Base-by-base conservation (phyloP, 495 filamentous ascomycete genomes). In the Amorphotheca resinae region DNA sequence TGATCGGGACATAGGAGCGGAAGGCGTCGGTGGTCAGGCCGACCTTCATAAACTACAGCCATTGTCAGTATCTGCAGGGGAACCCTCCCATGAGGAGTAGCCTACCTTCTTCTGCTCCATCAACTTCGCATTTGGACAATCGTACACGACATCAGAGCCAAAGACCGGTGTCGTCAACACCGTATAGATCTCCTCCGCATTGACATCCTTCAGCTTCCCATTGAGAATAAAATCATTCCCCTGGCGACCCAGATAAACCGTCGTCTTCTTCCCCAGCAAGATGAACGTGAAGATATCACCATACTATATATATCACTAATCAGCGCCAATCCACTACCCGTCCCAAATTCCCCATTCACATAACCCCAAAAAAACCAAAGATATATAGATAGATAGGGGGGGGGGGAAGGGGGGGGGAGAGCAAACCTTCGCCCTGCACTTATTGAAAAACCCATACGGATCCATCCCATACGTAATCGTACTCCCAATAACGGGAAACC, bases 161-260 rank as follows among this genome's bases (percentile, higher is more conserved):
- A 93, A 93, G 23, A 93, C 82, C 2, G 85, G 85, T 4, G 81
- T 88, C 4, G 85, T 93, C 34, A 93, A 68, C 33, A 80, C 77
- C 22, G 74, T 73, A 60, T 91, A 91, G 50, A 87, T 74, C 26
- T 89, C 84, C 59, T 91, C 84, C 9, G 84, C 83, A 55, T 74
- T 79, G 33, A 89, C 76, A 57, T 89, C 83, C 54, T 75, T 78
- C 35, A 84, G 68, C 57, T 87, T 91, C 50, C 80, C 84, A 59
- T 91, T 88, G 36, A 91, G 69, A 55, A 91, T 83, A 53, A 91
- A 89, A 21, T 88, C 80, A 56, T 88, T 93, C 44, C 85, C 85
- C 45, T 80, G 66, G n/a, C 74, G 64, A 1, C 85, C 85, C 35
- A 93, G 64, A 48, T 73, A 84, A 7, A 83, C 83, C 2, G 83